Percentiles rank a stretch among this genome's conserved stretches.
Conservation (phyloP, 768 basidiomycete genomes). For the Mycena maculata region DNA sequence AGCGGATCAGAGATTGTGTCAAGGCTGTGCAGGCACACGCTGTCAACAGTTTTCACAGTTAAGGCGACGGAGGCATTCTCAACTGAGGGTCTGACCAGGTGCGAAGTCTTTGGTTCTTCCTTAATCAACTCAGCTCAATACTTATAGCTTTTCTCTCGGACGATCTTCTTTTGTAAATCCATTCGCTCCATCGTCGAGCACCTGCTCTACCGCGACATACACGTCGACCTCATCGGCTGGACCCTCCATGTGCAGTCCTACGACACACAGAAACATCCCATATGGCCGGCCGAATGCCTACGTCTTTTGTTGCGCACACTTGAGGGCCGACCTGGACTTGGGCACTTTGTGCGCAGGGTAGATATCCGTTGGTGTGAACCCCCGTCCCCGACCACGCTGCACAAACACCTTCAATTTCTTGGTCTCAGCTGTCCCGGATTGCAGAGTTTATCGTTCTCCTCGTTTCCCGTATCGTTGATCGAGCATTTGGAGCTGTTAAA, state of each 20-base stretch:
- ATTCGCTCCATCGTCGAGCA: slow-evolving; percentile 39
- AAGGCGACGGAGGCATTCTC: slow-evolving; percentile 36
- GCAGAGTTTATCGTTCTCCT: slow-evolving; percentile 21
- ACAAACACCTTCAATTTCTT: slow-evolving; percentile 12
- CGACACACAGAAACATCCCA: slow-evolving; percentile 39
- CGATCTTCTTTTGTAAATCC: slow-evolving; percentile 40
- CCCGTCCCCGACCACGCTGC: not conserved
- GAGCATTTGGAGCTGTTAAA: slow-evolving; percentile 13
- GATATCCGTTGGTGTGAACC: slow-evolving; percentile 14
- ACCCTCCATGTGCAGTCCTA: slow-evolving; percentile 26
- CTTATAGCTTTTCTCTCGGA: slow-evolving; percentile 34
- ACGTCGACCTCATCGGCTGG: slow-evolving; percentile 43
- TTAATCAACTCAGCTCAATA: not conserved
- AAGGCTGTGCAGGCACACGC: not conserved
- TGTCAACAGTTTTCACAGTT: slow-evolving; percentile 17
- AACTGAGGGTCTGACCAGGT: slow-evolving; percentile 20
- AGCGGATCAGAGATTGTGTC: too few relatives aligned
- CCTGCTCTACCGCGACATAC: slow-evolving; percentile 43
- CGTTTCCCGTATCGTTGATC: slow-evolving; percentile 2
- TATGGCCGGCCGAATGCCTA: slow-evolving; percentile 42
- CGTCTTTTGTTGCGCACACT: slow-evolving; percentile 41
- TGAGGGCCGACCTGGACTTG: slow-evolving; percentile 38
- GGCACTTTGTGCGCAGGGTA: slow-evolving; percentile 26
- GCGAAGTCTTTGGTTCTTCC: slow-evolving; percentile 19
- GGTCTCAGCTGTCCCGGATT: slow-evolving; percentile 15